Base-by-base conservation (phyloP, 345 rosid species). In the Salix brachista region DNA sequence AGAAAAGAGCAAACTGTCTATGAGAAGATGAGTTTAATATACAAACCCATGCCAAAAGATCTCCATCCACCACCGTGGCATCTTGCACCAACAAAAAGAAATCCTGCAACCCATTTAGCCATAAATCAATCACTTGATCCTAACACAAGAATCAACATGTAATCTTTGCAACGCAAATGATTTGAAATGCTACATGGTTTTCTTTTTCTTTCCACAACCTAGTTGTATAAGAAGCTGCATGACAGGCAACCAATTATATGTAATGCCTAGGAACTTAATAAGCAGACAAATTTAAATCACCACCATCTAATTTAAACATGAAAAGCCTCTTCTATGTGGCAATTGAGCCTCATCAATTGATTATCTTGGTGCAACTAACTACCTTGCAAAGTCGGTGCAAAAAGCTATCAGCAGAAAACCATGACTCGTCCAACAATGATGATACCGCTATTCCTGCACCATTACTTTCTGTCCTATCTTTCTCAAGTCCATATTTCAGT, bases 401-500 rank as follows among this genome's bases (percentile, higher is more conserved):
- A 84, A 95, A 95, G 86, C 94, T 93, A 81, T 93, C 93, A 6
- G 94, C 76, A 75, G 93, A 88, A 67, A 95, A 78, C 98, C 97
- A 93, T 44, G 90, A 90, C 75, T 91, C 93, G 80, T 95, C 98
- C 80, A 93, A 81, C 61, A 93, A 86, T 1, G 89, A 77, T 5
- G 90, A 87, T 44, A 81, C 41, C 58, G 91, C 94, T 56, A 83
- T 72, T 80, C 89, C 90, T 65, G 84, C 67, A 77, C 77, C 69
- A 75, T 73, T 81, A 52, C 52, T 37, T 58, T 84, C 80, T 19
- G 62, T 70, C 37, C 67, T 75, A 64, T 93, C 97, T 83, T 89
- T 93, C 77, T 85, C 92, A 74, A 93, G 90, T 80, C 94, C 99
- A 78, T 86, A 89, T 85, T 90, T 90, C 71, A 95, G 90, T 86